Evolutionary conservation across 2,329 filamentous ascomycete species (phyloP).

Genomic region (Tolypocladium ophioglossoides): DNA sequence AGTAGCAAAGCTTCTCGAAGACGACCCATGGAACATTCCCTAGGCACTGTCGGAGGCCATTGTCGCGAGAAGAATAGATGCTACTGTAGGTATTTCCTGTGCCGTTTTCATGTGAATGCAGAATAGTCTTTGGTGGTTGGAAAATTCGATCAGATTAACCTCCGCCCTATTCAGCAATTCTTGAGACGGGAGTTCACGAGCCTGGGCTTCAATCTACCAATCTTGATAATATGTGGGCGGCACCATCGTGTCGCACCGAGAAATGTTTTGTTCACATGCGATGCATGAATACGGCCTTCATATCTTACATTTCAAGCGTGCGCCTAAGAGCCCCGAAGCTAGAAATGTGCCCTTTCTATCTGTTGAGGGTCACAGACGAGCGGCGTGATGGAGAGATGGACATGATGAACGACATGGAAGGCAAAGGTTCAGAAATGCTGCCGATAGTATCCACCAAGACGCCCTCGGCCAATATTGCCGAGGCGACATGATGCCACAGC

Average conservation of each 20-base stretch:
- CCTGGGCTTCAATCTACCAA: not conserved
- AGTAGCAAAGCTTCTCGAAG: not conserved
- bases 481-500: constrained; percentile 26
- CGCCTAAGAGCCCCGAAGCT: not conserved
- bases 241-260: not conserved
- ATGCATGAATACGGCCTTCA: not conserved
- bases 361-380: constrained; percentile 20
- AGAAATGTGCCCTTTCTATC: too few species aligned
- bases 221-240: not conserved
- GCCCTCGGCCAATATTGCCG: constrained; percentile 9
- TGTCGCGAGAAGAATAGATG: not conserved
- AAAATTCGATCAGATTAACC: not conserved
- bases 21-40: not conserved
- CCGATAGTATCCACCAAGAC: constrained; percentile 17
- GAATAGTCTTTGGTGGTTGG: not conserved
- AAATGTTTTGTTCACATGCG: not conserved
- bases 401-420: constrained; percentile 18
- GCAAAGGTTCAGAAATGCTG: constrained; percentile 19
- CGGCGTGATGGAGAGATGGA: constrained; percentile 16
- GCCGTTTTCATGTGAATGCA: not conserved
- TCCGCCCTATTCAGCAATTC: not conserved
- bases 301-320: not conserved
- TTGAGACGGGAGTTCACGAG: too few species aligned
- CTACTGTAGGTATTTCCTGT: too few species aligned
- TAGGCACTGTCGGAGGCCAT: not conserved